phyloP scores from a whole-genome alignment of 75 land plant genomes.

The Pseudotsuga menziesii region DNA sequence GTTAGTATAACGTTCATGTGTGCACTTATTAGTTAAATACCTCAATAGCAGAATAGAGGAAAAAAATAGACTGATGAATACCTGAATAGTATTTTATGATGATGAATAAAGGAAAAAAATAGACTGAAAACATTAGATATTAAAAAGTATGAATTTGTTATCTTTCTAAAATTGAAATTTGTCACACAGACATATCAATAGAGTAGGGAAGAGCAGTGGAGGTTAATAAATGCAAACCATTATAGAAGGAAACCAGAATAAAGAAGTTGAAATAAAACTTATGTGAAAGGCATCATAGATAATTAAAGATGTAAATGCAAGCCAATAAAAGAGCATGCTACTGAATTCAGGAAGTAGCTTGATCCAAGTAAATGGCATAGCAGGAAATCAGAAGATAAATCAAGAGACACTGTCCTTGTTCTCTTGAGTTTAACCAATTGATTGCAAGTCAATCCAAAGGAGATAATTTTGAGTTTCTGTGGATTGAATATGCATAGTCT shows the following conservation, averaged over 20 bases:
- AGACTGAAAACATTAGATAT: too few species aligned
- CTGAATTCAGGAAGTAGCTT: too few species aligned
- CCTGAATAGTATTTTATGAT: too few species aligned
- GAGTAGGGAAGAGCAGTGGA: background rate
- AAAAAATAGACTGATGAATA: too few species aligned
- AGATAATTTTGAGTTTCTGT: background rate
- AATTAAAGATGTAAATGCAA: background rate
- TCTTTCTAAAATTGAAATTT: background rate
- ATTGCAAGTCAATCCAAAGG: background rate
- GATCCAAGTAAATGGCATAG: background rate
- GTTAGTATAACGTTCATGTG: background rate
- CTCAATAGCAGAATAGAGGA: background rate
- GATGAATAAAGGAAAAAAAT: too few species aligned
- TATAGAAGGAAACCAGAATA: background rate
- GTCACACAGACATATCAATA: background rate
- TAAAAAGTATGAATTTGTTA: too few species aligned
- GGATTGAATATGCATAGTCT: background rate
- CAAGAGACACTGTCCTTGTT: background rate
- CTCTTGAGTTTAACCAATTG: background rate
- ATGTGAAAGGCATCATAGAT: background rate
- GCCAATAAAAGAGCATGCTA: background rate
- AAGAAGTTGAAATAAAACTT: background rate
- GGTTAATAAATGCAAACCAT: background rate
- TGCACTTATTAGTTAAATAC: background rate
- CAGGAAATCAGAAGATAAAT: background rate